Evolutionary conservation across 2,329 filamentous ascomycete species (phyloP).

Genomic region (Diaporthe sp.): DNA sequence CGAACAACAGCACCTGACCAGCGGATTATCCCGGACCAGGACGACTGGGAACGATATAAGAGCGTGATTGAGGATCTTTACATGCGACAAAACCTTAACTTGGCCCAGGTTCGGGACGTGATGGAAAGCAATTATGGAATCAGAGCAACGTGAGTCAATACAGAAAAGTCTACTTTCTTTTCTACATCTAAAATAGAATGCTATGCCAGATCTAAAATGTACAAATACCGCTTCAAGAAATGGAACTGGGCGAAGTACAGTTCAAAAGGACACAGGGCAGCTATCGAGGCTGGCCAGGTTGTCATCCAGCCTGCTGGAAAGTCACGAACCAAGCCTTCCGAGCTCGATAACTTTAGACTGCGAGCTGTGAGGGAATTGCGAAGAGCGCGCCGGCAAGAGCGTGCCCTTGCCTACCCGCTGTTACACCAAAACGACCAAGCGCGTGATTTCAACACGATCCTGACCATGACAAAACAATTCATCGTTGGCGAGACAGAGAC

Average conservation of each 20-base stretch:
- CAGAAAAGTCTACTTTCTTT: background rate
- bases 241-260: background rate
- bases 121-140: background rate
- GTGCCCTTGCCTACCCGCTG: background rate
- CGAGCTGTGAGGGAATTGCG: background rate
- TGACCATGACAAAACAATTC: background rate
- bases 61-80: background rate
- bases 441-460: background rate
- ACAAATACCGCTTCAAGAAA: slow-evolving; percentile 2
- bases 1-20: background rate
- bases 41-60: background rate
- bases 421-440: background rate
- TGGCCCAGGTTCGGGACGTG: background rate
- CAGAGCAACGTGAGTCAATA: background rate
- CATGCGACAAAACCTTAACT: background rate
- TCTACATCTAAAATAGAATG: background rate
- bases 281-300: background rate
- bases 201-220: background rate
- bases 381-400: background rate
- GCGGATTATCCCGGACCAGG: background rate
- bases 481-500: background rate
- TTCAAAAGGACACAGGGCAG: background rate
- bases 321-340: background rate
- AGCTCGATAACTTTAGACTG: background rate
- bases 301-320: background rate